Evolutionary conservation across 495 filamentous ascomycete species (phyloP), one percentile per base, ranked within the genome.

Genomic region (Penicillium coffeae): DNA sequence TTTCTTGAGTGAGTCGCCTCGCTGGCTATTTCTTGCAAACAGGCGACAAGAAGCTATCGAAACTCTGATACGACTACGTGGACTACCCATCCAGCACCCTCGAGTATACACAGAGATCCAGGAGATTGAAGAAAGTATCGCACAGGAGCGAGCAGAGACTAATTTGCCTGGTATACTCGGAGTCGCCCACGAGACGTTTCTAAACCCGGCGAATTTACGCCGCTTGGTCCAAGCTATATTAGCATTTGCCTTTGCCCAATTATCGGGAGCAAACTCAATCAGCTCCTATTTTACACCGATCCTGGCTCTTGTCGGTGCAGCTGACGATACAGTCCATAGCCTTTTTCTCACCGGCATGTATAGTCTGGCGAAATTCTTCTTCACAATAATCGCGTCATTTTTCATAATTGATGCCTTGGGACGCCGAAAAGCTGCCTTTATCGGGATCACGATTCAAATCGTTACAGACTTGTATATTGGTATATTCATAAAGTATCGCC

Each of bases 1-100:
- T 36, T 47, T 85, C n/a, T 74, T 88, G 14, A 81, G 82, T 3
- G 86, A 89, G 57, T 85, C 84, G 15, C 86, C 86, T 3, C 77
- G 86, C 21, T 89, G 70, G 65, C 73, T 80, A 43, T 78, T 88
- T 67, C 83, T 85, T 72, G 71, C 72, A 18, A 76, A 76, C 12
- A 62, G 76, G 39, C 62, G 75, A 35, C 77, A 87, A 8, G 63
- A 72, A 45, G 83, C 84, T 21, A 68, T 75, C 2, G 65, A 54
- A 16, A 60, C 83, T 15, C 78, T 89, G n/a, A 55, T 70, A 32
- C 59, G 51, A 37, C 75, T 89, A 20, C 83, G 84, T 47, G 70
- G 80, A 34, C 71, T 85, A 39, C 73, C 78, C 0, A 16, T 60
- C 1, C 74, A 81, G 45, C 73, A 82, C 47, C 69, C 75, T 1